These are phyloP conservation scores for Camellia lanceoleosa DNA, from an alignment of 148 eudicot genomes.

Conservation along the genomic window DNA sequence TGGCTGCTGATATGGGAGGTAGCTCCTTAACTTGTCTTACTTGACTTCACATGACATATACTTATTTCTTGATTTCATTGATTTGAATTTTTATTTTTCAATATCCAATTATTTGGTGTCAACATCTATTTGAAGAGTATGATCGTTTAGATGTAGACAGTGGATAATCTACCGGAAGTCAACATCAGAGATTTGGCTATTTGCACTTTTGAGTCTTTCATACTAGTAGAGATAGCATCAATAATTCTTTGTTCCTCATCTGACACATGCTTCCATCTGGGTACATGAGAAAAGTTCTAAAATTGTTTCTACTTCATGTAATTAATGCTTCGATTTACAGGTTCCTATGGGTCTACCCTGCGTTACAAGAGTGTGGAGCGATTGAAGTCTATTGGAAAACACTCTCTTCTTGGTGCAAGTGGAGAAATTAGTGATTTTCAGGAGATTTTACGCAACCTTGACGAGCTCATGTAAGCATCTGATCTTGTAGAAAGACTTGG, in stretches of 20 bases:
- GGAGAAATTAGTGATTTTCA: slow-evolving; percentile 97
- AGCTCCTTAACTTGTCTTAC: neutral
- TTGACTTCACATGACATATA: neutral
- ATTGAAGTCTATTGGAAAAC: slow-evolving; percentile 80
- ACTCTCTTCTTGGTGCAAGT: slow-evolving; percentile 90
- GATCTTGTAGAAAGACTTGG: neutral
- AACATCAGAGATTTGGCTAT: neutral
- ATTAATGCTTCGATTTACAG: slow-evolving; percentile 34
- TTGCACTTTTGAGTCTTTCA: neutral
- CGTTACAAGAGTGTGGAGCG: slow-evolving; percentile 96
- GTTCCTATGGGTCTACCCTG: slow-evolving; percentile 90
- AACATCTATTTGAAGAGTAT: neutral
- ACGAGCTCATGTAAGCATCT: slow-evolving; percentile 78
- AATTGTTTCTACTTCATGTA: neutral
- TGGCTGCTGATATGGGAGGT: slow-evolving; percentile 99
- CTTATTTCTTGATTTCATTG: neutral
- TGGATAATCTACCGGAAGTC: neutral
- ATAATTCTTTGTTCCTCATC: neutral
- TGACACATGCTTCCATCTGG: neutral
- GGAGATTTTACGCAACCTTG: slow-evolving; percentile 72
- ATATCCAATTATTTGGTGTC: neutral
- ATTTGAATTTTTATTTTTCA: neutral
- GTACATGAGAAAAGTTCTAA: neutral
- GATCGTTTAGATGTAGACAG: neutral
- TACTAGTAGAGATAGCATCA: neutral